Evolutionary conservation across 768 basidiomycete genomes (phyloP), one percentile per base, ranked within the genome.

Genomic region (Omphalotus guepiniiformis): DNA sequence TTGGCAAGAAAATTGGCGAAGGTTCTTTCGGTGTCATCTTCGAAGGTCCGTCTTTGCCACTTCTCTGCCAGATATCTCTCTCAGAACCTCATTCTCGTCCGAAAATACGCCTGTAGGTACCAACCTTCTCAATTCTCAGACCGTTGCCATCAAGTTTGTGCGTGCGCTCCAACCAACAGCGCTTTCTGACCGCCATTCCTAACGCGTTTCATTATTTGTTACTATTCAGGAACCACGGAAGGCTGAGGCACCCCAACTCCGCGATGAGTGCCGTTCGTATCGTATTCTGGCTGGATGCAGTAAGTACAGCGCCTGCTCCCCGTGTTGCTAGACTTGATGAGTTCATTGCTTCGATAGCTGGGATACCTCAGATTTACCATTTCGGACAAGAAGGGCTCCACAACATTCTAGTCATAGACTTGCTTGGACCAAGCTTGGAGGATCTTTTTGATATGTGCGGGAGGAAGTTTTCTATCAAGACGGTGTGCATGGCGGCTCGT

Each of bases 101-200:
- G 19, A 42, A 45, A 43, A 30, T 45, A 7, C 43, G 21, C n/a
- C 41, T 53, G 40, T 61, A 97, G 95, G 95, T 22, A 95, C 93
- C 6, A 99, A 99, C 64, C 76, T 99, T 26, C 83, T 98, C 71
- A 99, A 99, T 76, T 93, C 89, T 3, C 93, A 95, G 72, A 94
- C 93, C 8, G 95, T 98, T 52, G 96, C 96, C 54, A 98, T 99
- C 83, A 99, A 99, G 77, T 99, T 99, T 80, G 96, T 98, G 62
- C 70, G 94, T 83, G 39, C n/a, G n/a, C n/a, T n/a, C n/a, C n/a
- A n/a, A n/a, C n/a, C n/a, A n/a, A n/a, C n/a, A n/a, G n/a, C n/a
- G n/a, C n/a, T n/a, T n/a, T n/a, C n/a, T 27, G 21, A 4, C 3
- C 16, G n/a, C 12, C 9, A n/a, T 8, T 46, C 6, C 25, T 11